These are phyloP conservation scores for Annulohypoxylon stygium DNA, from an alignment of 495 filamentous ascomycete species.

Conservation along the genomic window DNA sequence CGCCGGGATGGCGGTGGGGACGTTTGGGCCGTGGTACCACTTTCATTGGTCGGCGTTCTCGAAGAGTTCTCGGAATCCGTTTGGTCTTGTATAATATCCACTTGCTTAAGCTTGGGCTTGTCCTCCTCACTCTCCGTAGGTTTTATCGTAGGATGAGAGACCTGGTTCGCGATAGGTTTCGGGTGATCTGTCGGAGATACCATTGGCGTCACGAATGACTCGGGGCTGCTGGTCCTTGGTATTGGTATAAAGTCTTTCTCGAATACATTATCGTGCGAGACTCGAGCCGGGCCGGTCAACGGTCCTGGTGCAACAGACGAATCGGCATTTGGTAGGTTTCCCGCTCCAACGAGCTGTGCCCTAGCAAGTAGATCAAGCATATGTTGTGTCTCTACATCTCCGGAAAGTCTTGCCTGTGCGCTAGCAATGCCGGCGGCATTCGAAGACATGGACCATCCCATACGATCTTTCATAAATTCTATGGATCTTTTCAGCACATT, in stretches of 20 bases:
- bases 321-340: slow-evolving; percentile 60
- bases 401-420: slow-evolving; percentile 83
- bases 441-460: slow-evolving; percentile 78
- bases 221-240: slow-evolving; percentile 66
- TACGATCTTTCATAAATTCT: slow-evolving; percentile 95
- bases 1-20: slow-evolving; percentile 70
- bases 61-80: slow-evolving; percentile 66
- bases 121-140: slow-evolving; percentile 23
- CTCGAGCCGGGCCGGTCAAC: slow-evolving; percentile 79
- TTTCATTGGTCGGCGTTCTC: slow-evolving; percentile 68
- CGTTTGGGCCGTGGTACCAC: slow-evolving; percentile 64
- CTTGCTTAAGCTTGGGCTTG: slow-evolving; percentile 11
- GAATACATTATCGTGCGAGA: slow-evolving; percentile 79
- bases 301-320: slow-evolving; percentile 66
- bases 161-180: slow-evolving; percentile 20
- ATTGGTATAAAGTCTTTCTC: slow-evolving; percentile 74
- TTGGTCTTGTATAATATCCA: slow-evolving; percentile 34
- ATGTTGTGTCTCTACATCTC: slow-evolving; percentile 87
- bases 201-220: slow-evolving; percentile 56
- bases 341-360: slow-evolving; percentile 78
- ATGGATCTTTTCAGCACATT: slow-evolving; percentile 94
- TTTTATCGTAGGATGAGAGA: slow-evolving; percentile 9
- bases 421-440: slow-evolving; percentile 73
- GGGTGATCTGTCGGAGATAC: slow-evolving; percentile 52
- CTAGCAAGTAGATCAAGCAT: slow-evolving; percentile 89